A percentile compares a stretch with the other conserved stretches of the same genome.
These are phyloP conservation scores for Penicillium verrucosum DNA, from an alignment of 2,329 filamentous ascomycete genomes.

Conservation along the genomic window DNA sequence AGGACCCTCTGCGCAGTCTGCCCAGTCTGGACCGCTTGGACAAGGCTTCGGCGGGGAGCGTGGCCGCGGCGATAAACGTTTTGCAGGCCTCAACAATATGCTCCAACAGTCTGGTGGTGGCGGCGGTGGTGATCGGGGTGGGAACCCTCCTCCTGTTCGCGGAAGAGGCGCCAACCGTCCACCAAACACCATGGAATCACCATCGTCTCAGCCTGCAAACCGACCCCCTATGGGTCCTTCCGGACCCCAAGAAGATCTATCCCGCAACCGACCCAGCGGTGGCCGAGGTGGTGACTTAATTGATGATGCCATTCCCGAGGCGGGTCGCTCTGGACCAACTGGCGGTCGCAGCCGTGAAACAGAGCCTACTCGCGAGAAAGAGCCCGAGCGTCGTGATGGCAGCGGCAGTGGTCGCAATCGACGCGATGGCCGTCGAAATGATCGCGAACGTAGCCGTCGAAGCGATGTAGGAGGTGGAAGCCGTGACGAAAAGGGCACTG, in stretches of 20 bases:
- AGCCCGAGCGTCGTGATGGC: conserved; percentile 31
- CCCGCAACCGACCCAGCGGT: conserved; percentile 29
- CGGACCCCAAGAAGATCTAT: conserved; percentile 29
- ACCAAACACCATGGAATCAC: conserved; percentile 27
- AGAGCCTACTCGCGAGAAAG: conserved; percentile 32
- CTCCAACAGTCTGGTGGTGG: conserved; percentile 44
- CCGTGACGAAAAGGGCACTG: conserved; percentile 24
- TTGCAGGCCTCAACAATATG: conserved; percentile 47
- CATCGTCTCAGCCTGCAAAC: conserved; percentile 30
- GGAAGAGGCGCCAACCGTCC: conserved; percentile 41
- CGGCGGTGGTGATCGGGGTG: conserved; percentile 31
- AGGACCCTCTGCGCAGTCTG: conserved; percentile 37
- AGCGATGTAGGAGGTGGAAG: conserved; percentile 27
- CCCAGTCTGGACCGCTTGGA: conserved; percentile 36
- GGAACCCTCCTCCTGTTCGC: conserved; percentile 37
- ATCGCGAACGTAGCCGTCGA: conserved; percentile 36
- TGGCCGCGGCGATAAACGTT: conserved; percentile 46
- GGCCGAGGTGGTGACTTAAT: conserved; percentile 31
- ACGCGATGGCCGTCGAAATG: conserved; percentile 37
- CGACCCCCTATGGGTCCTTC: conserved; percentile 33
- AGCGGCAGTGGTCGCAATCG: conserved; percentile 23
- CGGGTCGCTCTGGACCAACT: conserved; percentile 30
- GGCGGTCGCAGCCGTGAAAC: conserved; percentile 20
- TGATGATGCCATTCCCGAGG: conserved; percentile 35
- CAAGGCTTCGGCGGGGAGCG: conserved; percentile 37